phyloP scores from a whole-genome alignment of 139 green algal genomes.

The Chlorella sorokiniana region DNA sequence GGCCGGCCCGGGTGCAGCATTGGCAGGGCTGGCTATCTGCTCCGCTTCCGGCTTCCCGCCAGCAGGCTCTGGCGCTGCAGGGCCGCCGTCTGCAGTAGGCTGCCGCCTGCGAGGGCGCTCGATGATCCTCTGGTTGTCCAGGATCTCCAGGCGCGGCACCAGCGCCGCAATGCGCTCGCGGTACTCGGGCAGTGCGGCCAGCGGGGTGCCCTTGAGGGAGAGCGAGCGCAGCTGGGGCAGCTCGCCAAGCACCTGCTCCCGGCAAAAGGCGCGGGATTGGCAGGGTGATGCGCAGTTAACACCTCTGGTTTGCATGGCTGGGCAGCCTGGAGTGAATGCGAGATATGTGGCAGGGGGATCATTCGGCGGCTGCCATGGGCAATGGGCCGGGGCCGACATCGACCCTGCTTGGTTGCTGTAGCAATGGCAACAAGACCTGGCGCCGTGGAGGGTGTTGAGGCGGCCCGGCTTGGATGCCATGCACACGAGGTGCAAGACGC shows the following conservation, averaged over 20 bases:
- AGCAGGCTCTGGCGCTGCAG: background rate
- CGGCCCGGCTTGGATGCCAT: background rate
- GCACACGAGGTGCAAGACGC: background rate
- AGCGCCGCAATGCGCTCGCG: slow-evolving; percentile 13
- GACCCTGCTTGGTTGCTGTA: slow-evolving; percentile 15
- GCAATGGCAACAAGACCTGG: slow-evolving; percentile 4
- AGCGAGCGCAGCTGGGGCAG: slow-evolving; percentile 38
- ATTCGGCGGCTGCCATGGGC: background rate
- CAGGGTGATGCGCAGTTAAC: background rate
- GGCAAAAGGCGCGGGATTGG: background rate
- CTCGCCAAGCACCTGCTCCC: slow-evolving; percentile 30
- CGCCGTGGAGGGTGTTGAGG: background rate
- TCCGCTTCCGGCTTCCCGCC: no score
- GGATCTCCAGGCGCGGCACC: slow-evolving; percentile 39
- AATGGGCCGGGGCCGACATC: background rate
- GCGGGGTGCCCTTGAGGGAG: slow-evolving; percentile 40
- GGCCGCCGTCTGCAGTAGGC: background rate
- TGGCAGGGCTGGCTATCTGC: no score
- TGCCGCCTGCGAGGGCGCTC: slow-evolving; percentile 17
- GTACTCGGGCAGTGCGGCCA: slow-evolving; percentile 24
- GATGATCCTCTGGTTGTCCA: slow-evolving; percentile 42
- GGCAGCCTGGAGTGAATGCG: background rate
- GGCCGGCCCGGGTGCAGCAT: background rate
- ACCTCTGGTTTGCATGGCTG: background rate
- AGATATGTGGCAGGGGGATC: slow-evolving; percentile 20